These are phyloP conservation scores for Vigna radiata DNA, from an alignment of 306 rosid species.

Conservation along the genomic window DNA sequence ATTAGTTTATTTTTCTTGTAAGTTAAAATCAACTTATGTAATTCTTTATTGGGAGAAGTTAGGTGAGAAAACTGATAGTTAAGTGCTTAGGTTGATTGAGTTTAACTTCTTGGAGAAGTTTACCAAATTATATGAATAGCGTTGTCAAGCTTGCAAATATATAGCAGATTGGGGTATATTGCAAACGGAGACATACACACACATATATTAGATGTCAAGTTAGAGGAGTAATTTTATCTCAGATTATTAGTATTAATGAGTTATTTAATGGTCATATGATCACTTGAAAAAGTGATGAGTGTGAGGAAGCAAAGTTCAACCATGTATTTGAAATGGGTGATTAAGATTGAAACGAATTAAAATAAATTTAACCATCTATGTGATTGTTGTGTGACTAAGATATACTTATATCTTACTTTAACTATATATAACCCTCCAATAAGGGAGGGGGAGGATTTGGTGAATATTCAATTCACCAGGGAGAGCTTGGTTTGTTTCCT, in stretches of 20 bases:
- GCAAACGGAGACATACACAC: background rate
- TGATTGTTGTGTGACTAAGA: background rate
- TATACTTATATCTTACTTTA: background rate
- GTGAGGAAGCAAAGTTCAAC: background rate
- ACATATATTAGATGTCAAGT: background rate
- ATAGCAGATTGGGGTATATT: background rate
- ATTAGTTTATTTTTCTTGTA: background rate
- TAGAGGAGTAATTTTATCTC: background rate
- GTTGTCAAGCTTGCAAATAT: background rate
- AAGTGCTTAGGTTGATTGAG: background rate
- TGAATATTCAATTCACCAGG: background rate
- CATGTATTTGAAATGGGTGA: background rate
- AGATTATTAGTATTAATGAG: background rate
- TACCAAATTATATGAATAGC: no score
- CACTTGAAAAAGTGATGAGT: background rate
- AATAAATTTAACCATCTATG: background rate
- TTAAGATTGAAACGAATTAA: background rate
- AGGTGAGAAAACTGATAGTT: background rate
- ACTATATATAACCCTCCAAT: background rate
- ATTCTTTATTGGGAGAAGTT: background rate
- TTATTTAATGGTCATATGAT: background rate
- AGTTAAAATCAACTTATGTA: background rate
- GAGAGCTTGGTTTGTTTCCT: conserved; percentile 25
- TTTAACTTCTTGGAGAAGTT: background rate
- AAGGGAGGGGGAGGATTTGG: background rate